Evolutionary conservation across 75 land plant genomes (phyloP), one percentile per base, ranked within the genome.

Genomic region (Pinus tabuliformis): DNA sequence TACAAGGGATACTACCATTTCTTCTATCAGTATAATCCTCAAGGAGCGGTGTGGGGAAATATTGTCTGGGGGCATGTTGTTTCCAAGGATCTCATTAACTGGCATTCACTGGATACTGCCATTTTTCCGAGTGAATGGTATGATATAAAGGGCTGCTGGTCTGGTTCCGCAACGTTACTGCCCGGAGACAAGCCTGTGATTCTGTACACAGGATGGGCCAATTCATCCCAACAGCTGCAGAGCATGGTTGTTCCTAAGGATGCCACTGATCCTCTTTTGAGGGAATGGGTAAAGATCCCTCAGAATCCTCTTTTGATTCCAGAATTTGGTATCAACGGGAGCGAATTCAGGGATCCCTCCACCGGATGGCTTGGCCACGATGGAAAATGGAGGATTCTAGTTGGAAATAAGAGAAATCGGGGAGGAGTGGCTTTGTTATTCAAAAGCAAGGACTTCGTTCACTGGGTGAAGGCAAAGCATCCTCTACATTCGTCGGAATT

Each of bases 1-100:
- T 81, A 73, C 79, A 77, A 73, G 45, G 86, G 86, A 5, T 45
- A 73, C 73, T 83, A 83, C 64, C 84, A 83, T 36, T 56, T 83
- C 13, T 83, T 83, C 82, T 83, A 79, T 63, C 86, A 84, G 65
- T 84, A 82, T 70, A 84, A 84, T 52, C 86, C 85, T 28, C 3
- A 77, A 5, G 83, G 49, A 5, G 79, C 86, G 2, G 62, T 77
- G 18, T 81, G 85, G 85, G 86, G 79, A 39, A 93, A 89, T 84
- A 94, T 94, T 21, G 80, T 84, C 0, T 90, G 97, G 97, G 91
- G 86, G 7, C 98, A 95, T 82, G 88, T 87, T 12, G 88, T 90
- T 12, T 95, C 98, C 8, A 92, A 75, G 20, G 93, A 95, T 62
- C 75, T 92, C 21, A 77, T 95, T 59, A 89, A 90, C 70, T 92